Base-by-base conservation (phyloP, 164 flowering plant genomes). In the Buxus sempervirens region DNA sequence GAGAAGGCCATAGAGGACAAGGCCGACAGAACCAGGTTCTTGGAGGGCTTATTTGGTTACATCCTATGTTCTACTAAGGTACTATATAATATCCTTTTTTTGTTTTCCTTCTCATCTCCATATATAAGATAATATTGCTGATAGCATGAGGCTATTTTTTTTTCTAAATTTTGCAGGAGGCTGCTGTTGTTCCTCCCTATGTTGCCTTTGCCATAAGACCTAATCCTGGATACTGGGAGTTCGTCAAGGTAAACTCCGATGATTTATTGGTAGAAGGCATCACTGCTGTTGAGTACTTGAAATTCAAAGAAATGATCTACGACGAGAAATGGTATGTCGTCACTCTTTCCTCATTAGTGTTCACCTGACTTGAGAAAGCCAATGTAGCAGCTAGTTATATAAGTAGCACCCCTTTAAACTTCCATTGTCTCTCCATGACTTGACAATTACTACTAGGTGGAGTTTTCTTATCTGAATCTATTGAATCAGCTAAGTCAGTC, bases 201-300 rank as follows among this genome's bases (percentile, higher is more conserved):
- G 76, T 96, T 42, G 96, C 93, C 0, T 83, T 96, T 26, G 94
- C 98, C 0, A 85, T 86, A 2, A 84, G 99, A 65, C 91, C 95
- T 7, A 89, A 72, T 77, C 99, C 98, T 9, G 99, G 99, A 23
- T 84, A 80, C 64, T 93, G 97, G 98, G 96, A 93, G 63, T 88
- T 59, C 63, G 90, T 96, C 20, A 89, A 82, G 74, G 98, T 96
- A 70, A 81, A 82, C 28, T 73, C 95, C 13, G 82, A 84, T 38
- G 89, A 87, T 81, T 82, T 96, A 22, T 51, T 76, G 0, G 93
- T 90, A 0, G 88, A 88, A 0, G 87, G 78, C 5, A 81, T 93
- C 36, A 80, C 84, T 9, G 74, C 75, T 60, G 62, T 86, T 1
- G 97, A 93, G 23, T 96, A 84, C 82, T 78, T 96, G 86, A 86